Percentiles rank a stretch among this genome's conserved stretches.
These are phyloP conservation scores for Setaria viridis DNA, from an alignment of 202 grass and related monocot genomes.

Conservation along the genomic window DNA sequence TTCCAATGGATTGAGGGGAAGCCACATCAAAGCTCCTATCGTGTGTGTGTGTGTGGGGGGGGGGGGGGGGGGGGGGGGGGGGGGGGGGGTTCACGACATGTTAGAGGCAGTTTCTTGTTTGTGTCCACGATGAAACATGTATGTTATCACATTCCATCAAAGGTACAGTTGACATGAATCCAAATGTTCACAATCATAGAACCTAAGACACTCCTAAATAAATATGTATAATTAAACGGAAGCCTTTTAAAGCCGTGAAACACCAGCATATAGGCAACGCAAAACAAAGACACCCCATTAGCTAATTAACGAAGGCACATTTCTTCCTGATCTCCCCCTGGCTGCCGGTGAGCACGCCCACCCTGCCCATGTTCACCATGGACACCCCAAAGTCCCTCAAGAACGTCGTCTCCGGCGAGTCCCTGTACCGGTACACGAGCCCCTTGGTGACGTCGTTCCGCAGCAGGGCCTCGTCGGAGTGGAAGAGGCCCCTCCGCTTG, in stretches of 20 bases:
- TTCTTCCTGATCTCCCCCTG: conserved; percentile 63
- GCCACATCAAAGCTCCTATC: no score
- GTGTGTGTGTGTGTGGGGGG: no score
- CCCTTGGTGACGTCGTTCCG: conserved; percentile 24
- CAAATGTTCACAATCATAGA: background rate
- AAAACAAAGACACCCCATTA: background rate
- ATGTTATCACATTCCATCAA: conserved; percentile 41
- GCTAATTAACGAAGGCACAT: conserved; percentile 52
- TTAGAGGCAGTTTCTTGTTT: no score
- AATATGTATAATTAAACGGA: conserved; percentile 9
- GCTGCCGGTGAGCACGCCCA: conserved; percentile 56
- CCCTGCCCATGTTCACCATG: conserved; percentile 77
- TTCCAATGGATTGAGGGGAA: no score
- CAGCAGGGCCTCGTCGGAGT: conserved; percentile 59
- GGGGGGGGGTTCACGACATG: no score
- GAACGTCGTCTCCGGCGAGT: conserved; percentile 44
- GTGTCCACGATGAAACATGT: conserved; percentile 22
- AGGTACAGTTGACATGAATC: background rate
- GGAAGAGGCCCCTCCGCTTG: conserved; percentile 46
- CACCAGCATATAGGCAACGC: background rate
- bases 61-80: no score
- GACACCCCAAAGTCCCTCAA: conserved; percentile 70
- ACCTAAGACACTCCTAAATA: conserved; percentile 24
- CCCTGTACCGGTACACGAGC: conserved; percentile 38
- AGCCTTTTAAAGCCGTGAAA: background rate